Evolutionary conservation across 2,329 filamentous ascomycete species (phyloP).

Genomic region (Trichoderma sp.): DNA sequence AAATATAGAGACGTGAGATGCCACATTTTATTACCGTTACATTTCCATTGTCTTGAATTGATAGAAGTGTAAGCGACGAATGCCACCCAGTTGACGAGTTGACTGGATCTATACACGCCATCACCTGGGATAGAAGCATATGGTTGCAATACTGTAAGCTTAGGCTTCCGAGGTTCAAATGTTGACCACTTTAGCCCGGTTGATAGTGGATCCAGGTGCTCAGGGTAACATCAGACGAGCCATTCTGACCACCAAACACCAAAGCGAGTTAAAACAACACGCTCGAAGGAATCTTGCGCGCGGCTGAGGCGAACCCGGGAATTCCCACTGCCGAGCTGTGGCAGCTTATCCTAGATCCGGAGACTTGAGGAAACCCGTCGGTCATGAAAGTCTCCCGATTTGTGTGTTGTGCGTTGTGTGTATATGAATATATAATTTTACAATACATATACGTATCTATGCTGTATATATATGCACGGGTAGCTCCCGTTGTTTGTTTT

Average conservation of each 20-base stretch:
- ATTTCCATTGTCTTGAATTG: background rate
- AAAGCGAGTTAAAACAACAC: background rate
- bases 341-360: background rate
- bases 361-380: background rate
- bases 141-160: background rate
- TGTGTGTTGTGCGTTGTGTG: background rate
- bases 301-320: background rate
- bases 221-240: background rate
- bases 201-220: background rate
- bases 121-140: background rate
- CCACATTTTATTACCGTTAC: background rate
- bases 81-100: background rate
- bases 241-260: background rate
- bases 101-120: background rate
- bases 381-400: background rate
- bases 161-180: background rate
- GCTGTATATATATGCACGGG: background rate
- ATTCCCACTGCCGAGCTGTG: background rate
- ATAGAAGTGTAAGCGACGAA: background rate
- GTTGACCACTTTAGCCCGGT: background rate
- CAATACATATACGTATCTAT: background rate
- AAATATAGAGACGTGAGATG: background rate
- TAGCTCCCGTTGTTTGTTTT: background rate
- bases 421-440: no score
- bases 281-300: background rate